phyloP scores from a whole-genome alignment of 495 filamentous ascomycete species.

The Daldinia childiae region DNA sequence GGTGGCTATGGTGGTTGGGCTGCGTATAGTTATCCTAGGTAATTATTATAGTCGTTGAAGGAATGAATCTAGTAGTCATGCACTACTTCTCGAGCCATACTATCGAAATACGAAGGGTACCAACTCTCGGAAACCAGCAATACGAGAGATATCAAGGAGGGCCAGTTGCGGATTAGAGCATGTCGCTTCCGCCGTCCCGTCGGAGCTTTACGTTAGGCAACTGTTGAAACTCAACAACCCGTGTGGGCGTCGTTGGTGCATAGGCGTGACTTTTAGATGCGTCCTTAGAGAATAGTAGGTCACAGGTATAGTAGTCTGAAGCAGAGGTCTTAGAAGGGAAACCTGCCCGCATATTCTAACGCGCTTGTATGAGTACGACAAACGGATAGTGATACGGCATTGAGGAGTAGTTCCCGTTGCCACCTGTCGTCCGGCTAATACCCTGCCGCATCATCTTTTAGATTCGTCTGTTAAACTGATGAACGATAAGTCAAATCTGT shows the following conservation, averaged over 20 bases:
- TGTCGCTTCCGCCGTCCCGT: neutral
- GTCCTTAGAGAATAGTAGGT: neutral
- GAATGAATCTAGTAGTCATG: neutral
- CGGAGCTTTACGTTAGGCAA: slow-evolving; percentile 15
- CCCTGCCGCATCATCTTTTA: slow-evolving; percentile 5
- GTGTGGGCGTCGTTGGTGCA: neutral
- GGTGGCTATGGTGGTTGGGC: neutral
- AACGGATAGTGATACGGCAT: slow-evolving; percentile 29
- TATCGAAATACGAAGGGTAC: neutral
- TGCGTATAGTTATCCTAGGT: neutral
- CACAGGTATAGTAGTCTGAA: neutral
- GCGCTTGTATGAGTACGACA: slow-evolving; percentile 22
- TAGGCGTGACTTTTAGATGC: neutral
- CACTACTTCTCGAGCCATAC: neutral
- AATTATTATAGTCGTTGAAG: neutral
- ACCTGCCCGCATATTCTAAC: neutral
- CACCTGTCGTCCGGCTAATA: slow-evolving; percentile 28
- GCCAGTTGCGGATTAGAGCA: neutral
- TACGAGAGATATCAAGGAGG: neutral
- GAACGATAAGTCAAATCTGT: slow-evolving; percentile 12
- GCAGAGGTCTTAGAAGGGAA: slow-evolving; percentile 3
- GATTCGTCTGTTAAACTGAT: neutral
- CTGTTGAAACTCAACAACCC: slow-evolving; percentile 1
- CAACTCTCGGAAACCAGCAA: neutral
- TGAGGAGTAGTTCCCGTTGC: slow-evolving; percentile 15